Evolutionary conservation across 176 grass and related monocot species (phyloP).

Genomic region (Eragrostis nindensis): DNA sequence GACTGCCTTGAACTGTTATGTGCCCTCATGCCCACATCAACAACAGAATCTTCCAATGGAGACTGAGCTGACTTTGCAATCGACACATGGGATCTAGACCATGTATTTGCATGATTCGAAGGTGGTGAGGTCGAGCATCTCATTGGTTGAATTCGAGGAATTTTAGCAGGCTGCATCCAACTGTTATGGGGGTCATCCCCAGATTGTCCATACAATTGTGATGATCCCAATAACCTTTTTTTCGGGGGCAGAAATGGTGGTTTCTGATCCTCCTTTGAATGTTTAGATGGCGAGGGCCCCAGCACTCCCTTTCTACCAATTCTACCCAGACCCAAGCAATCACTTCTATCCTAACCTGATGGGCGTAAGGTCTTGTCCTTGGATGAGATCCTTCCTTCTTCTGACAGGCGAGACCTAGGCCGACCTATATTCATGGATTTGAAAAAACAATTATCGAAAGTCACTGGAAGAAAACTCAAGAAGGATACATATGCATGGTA

Average conservation of each 20-base stretch:
- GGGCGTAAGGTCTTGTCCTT: background rate
- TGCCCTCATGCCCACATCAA: background rate
- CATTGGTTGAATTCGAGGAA: background rate
- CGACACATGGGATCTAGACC: conserved; percentile 34
- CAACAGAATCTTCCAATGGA: conserved; percentile 19
- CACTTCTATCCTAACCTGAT: background rate
- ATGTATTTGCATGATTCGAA: background rate
- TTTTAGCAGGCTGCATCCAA: too few relatives aligned
- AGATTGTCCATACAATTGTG: background rate
- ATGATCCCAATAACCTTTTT: background rate
- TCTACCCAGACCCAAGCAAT: too few relatives aligned
- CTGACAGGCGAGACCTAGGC: background rate
- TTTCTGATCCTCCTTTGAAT: background rate
- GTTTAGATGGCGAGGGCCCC: background rate
- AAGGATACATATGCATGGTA: background rate
- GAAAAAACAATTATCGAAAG: background rate
- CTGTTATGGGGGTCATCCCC: too few relatives aligned
- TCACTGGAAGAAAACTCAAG: background rate
- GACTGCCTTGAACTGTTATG: too few relatives aligned
- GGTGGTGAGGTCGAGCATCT: background rate
- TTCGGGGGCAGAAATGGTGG: background rate
- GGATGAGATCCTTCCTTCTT: background rate
- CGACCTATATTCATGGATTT: background rate
- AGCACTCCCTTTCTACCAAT: background rate
- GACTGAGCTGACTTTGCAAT: conserved; percentile 16